phyloP scores from a whole-genome alignment of 2,329 filamentous ascomycete species.

The Stylonectria norvegica region DNA sequence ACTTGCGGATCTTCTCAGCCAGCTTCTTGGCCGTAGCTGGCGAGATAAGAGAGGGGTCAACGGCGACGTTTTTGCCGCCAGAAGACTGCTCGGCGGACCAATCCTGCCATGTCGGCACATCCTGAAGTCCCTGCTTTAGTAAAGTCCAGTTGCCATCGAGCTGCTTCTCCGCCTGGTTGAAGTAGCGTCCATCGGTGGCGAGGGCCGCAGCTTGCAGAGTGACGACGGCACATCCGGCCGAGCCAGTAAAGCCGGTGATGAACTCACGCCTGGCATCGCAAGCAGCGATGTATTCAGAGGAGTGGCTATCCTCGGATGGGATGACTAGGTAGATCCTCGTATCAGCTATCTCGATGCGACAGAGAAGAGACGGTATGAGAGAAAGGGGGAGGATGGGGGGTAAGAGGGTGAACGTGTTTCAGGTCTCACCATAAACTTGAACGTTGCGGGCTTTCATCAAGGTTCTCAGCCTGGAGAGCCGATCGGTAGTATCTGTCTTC shows the following conservation, averaged over 20 bases:
- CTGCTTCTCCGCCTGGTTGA: conserved; percentile 91
- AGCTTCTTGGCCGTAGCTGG: conserved; percentile 64
- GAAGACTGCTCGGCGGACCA: conserved; percentile 87
- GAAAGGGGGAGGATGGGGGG: no score
- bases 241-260: conserved; percentile 92
- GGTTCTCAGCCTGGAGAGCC: conserved; percentile 71
- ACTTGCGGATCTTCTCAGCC: conserved; percentile 80
- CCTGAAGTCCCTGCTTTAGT: conserved; percentile 87
- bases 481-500: conserved; percentile 69
- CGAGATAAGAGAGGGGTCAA: conserved; percentile 85
- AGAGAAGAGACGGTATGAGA: neutral
- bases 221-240: conserved; percentile 87
- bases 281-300: conserved; percentile 96
- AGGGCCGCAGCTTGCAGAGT: conserved; percentile 82
- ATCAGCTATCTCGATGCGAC: no score
- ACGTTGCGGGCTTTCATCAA: conserved; percentile 85
- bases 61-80: conserved; percentile 81
- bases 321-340: conserved; percentile 59
- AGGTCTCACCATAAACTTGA: conserved; percentile 79
- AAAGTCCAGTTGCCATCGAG: conserved; percentile 88
- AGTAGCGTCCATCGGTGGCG: conserved; percentile 94
- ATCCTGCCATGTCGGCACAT: conserved; percentile 96
- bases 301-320: conserved; percentile 94
- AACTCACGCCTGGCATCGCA: conserved; percentile 89
- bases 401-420: no score